Conservation (phyloP, 257 asterid species). For the Primulina eburnea region DNA sequence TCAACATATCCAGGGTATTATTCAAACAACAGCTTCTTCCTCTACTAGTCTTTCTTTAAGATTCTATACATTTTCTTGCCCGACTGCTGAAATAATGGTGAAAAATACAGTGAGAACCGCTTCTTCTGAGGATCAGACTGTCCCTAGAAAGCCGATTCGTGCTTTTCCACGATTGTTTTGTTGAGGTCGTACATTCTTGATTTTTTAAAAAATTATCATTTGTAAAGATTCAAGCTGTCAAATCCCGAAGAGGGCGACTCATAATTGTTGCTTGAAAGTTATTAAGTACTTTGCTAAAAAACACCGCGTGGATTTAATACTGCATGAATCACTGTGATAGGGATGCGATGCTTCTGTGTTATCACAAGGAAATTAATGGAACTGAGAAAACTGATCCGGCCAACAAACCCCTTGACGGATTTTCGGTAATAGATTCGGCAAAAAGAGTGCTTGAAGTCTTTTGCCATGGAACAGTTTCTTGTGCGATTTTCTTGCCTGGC, state of each 20-base stretch:
- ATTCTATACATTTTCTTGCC: conserved; percentile 64
- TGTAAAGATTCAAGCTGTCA: not conserved
- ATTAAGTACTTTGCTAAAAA: too few species aligned
- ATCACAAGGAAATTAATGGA: conserved; percentile 62
- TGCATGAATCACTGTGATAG: conserved; percentile 23
- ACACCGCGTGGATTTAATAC: not conserved
- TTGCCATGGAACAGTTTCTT: conserved; percentile 72
- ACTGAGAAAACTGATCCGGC: conserved; percentile 79
- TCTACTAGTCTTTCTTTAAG: conserved; percentile 38
- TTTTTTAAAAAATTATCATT: not conserved
- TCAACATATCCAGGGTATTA: too few species aligned
- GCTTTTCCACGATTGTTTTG: conserved; percentile 74
- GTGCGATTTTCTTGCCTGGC: conserved; percentile 85
- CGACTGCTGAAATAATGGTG: conserved; percentile 64
- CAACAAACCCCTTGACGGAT: conserved; percentile 61
- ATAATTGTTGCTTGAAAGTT: too few species aligned
- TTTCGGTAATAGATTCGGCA: conserved; percentile 59
- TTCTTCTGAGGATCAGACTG: conserved; percentile 53
- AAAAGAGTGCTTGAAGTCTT: conserved; percentile 63
- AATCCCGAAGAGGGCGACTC: not conserved
- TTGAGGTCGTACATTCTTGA: conserved; percentile 42
- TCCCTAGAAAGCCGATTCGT: conserved; percentile 85
- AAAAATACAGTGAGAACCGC: conserved; percentile 65
- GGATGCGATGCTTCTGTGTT: conserved; percentile 84
- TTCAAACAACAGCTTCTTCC: too few species aligned